Evolutionary conservation across 495 filamentous ascomycete species (phyloP).

Genomic region (Aspergillus nanangensis): DNA sequence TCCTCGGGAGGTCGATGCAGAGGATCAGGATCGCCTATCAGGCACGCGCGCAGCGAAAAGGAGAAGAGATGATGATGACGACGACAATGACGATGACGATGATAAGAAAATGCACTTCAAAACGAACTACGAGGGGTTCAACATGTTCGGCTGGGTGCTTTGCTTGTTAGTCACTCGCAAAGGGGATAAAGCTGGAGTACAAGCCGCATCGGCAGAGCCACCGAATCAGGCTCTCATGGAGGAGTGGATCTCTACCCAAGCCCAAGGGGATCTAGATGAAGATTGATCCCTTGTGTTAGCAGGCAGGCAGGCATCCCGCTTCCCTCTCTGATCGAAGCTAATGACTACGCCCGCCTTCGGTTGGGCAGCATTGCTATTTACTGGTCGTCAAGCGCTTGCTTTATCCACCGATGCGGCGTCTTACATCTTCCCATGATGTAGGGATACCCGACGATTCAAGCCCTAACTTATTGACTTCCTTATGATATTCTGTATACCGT

Average conservation of each 20-base stretch:
- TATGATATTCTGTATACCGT: too few relatives aligned
- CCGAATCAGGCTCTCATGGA: conserved; percentile 79
- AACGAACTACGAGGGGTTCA: conserved; percentile 91
- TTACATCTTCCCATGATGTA: too few relatives aligned
- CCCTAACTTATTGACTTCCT: too few relatives aligned
- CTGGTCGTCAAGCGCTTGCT: too few relatives aligned
- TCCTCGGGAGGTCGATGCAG: conserved; percentile 1
- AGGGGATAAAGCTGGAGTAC: conserved; percentile 36
- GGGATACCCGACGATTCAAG: too few relatives aligned
- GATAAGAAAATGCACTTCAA: conserved; percentile 84
- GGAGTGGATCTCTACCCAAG: conserved; percentile 82
- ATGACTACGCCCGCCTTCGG: too few relatives aligned
- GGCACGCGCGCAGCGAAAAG: conserved; percentile 13
- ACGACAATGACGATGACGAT: conserved; percentile 65
- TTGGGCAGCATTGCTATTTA: too few relatives aligned
- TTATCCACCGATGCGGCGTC: too few relatives aligned
- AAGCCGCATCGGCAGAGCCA: conserved; percentile 22
- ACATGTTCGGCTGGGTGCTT: conserved; percentile 86
- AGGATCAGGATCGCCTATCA: conserved; percentile 2
- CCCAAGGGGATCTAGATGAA: conserved; percentile 39
- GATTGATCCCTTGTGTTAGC: conserved; percentile 37
- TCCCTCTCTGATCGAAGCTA: too few relatives aligned
- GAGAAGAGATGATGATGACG: conserved; percentile 11
- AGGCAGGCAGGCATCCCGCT: too few relatives aligned
- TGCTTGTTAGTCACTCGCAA: conserved; percentile 84